A percentile compares a stretch with the other conserved stretches of the same genome.
These are phyloP conservation scores for Gymnopilus dilepis DNA, from an alignment of 768 basidiomycete genomes.

Conservation along the genomic window DNA sequence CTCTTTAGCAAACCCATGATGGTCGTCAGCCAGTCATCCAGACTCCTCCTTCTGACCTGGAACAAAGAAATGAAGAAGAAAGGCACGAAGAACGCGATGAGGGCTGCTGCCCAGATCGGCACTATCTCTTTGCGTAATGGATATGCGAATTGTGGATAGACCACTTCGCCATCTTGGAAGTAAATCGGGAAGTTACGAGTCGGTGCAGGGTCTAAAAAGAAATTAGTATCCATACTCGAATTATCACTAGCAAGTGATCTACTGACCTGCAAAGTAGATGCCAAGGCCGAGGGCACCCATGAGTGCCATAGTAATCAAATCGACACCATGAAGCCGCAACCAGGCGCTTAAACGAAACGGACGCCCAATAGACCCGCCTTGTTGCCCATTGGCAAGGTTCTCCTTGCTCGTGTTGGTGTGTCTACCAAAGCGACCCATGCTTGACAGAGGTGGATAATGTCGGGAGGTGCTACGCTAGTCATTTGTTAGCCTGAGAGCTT, in stretches of 20 bases:
- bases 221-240: background rate
- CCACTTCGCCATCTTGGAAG: slow-evolving; percentile 51
- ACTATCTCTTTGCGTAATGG: slow-evolving; percentile 56
- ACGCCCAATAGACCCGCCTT: slow-evolving; percentile 18
- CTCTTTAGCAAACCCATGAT: slow-evolving; percentile 60
- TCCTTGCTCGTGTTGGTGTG: slow-evolving; percentile 15
- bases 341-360: slow-evolving; percentile 43
- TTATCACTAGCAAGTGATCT: background rate
- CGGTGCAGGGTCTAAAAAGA: slow-evolving; percentile 45
- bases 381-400: slow-evolving; percentile 15
- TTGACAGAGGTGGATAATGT: background rate
- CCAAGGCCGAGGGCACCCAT: slow-evolving; percentile 61
- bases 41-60: slow-evolving; percentile 52
- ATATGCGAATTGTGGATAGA: slow-evolving; percentile 58
- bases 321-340: slow-evolving; percentile 53
- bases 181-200: slow-evolving; percentile 49
- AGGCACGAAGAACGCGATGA: slow-evolving; percentile 58
- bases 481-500: background rate
- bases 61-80: slow-evolving; percentile 61
- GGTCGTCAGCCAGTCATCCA: slow-evolving; percentile 52
- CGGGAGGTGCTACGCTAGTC: background rate
- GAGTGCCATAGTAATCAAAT: slow-evolving; percentile 60
- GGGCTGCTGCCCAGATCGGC: slow-evolving; percentile 57
- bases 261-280: slow-evolving; percentile 53
- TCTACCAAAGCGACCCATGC: slow-evolving; percentile 26